Evolutionary conservation across 441 rosid species (phyloP).

Genomic region (Croton setiger): DNA sequence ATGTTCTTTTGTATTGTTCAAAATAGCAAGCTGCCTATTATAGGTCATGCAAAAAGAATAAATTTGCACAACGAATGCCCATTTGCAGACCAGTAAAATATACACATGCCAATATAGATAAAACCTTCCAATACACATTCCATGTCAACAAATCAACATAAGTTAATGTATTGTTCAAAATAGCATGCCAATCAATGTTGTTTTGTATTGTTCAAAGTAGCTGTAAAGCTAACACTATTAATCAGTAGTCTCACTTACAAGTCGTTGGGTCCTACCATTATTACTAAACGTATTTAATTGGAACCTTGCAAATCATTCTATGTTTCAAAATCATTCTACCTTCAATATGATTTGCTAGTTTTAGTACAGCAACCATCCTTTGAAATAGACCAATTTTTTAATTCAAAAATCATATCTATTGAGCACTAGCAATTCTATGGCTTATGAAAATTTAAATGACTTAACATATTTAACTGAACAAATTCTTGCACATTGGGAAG

Average conservation of each 20-base stretch:
- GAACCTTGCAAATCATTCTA: background rate
- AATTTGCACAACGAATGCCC: background rate
- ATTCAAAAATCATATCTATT: background rate
- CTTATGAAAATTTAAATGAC: too few species aligned
- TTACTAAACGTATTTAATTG: background rate
- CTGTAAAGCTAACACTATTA: too few species aligned
- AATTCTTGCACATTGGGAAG: background rate
- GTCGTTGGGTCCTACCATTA: background rate
- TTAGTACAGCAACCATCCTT: background rate
- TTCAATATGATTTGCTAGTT: background rate
- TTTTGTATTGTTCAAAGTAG: too few species aligned
- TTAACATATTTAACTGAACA: background rate
- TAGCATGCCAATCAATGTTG: background rate
- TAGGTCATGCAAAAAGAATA: background rate
- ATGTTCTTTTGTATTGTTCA: background rate
- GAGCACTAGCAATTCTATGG: background rate
- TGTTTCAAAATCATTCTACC: background rate
- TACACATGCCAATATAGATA: background rate
- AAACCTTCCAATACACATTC: background rate
- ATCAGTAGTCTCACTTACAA: too few species aligned
- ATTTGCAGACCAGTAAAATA: background rate
- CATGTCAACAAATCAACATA: background rate
- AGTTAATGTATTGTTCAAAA: background rate
- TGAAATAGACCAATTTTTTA: background rate
- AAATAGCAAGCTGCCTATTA: background rate